Evolutionary conservation across 2,329 filamentous ascomycete species (phyloP).

Genomic region (Eutypella sp.): DNA sequence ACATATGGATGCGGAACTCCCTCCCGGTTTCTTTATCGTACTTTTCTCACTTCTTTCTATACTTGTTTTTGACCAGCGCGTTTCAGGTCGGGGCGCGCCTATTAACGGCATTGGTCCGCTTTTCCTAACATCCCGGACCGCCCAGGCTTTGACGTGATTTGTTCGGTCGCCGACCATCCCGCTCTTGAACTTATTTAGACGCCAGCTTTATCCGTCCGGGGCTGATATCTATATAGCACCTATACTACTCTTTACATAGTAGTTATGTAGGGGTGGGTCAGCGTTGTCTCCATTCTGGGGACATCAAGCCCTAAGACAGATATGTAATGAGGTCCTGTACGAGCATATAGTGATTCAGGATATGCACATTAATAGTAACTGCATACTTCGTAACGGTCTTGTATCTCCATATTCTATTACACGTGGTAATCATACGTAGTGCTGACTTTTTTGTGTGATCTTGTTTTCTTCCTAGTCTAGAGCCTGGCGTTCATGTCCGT

Average conservation of each 20-base stretch:
- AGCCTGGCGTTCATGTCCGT: too few species aligned
- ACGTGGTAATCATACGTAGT: too few species aligned
- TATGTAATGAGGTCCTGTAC: too few species aligned
- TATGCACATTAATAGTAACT: neutral
- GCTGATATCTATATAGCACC: neutral
- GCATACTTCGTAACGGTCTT: too few species aligned
- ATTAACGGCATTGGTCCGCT: neutral
- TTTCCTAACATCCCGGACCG: neutral
- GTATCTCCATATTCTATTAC: too few species aligned
- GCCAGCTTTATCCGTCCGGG: neutral
- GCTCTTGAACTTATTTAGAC: neutral
- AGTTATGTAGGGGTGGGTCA: too few species aligned
- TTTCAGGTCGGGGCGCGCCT: neutral
- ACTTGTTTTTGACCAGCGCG: neutral
- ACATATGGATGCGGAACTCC: too few species aligned
- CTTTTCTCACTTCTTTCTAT: too few species aligned
- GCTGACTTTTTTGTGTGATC: too few species aligned
- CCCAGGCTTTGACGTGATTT: neutral
- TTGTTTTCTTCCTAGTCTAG: too few species aligned
- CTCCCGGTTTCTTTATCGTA: too few species aligned
- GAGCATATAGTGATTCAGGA: neutral
- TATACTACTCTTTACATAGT: neutral
- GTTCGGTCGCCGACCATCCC: neutral
- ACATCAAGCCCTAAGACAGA: too few species aligned
- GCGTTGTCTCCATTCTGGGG: neutral